These are phyloP conservation scores for Cryphonectria nitschkei DNA, from an alignment of 2,329 filamentous ascomycete genomes.

Conservation along the genomic window DNA sequence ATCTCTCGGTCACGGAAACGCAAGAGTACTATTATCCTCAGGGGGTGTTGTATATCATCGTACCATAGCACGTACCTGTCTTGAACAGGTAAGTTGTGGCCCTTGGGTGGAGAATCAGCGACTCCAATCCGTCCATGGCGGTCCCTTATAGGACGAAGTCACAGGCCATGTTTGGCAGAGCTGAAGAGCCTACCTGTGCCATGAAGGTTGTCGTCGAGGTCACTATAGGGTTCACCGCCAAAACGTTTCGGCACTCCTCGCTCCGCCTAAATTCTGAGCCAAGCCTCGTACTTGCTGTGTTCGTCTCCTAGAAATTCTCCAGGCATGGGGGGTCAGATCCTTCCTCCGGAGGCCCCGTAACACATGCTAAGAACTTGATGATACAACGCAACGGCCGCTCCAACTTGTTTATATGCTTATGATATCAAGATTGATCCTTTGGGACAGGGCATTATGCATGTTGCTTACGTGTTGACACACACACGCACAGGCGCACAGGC, in stretches of 20 bases:
- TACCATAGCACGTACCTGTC: neutral
- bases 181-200: neutral
- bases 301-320: neutral
- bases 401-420: neutral
- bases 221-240: neutral
- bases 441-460: neutral
- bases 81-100: neutral
- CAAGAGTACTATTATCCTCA: neutral
- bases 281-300: neutral
- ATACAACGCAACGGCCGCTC: neutral
- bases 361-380: neutral
- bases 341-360: neutral
- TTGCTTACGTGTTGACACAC: slow-evolving; percentile 8
- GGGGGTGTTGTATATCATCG: neutral
- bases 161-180: neutral
- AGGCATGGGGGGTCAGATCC: neutral
- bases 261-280: neutral
- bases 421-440: neutral
- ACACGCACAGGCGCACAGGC: neutral
- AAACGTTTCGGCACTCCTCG: neutral
- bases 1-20: neutral
- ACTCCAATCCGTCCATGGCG: neutral
- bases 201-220: neutral
- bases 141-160: neutral
- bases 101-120: neutral